Conservation (phyloP, 169 alveolate species). For the Neospora caninum region DNA sequence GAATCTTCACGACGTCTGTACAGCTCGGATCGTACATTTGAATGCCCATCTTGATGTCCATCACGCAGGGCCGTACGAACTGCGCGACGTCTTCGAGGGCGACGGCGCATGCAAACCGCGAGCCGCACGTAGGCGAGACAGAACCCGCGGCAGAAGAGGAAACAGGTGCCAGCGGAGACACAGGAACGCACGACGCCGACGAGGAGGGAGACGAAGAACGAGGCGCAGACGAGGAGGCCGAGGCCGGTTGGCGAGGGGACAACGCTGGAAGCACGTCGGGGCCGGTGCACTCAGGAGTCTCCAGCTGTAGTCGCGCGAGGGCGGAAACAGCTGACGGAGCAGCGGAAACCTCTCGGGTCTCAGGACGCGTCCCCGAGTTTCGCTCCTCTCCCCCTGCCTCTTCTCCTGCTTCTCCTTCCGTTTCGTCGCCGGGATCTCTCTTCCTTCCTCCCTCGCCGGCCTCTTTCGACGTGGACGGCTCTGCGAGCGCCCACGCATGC, state of each 20-base stretch:
- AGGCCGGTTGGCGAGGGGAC: too few relatives aligned
- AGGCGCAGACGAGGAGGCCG: too few relatives aligned
- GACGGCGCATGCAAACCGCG: conserved; percentile 20
- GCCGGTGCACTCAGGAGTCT: too few relatives aligned
- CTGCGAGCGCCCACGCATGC: neutral
- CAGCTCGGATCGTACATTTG: conserved; percentile 26
- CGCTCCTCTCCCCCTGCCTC: too few relatives aligned
- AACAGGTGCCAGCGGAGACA: neutral
- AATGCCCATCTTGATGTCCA: conserved; percentile 47
- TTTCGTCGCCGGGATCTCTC: too few relatives aligned
- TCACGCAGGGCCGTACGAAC: conserved; percentile 17
- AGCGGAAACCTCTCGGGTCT: too few relatives aligned
- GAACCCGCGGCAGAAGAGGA: neutral
- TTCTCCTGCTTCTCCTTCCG: too few relatives aligned
- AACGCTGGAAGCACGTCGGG: too few relatives aligned
- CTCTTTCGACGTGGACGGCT: neutral
- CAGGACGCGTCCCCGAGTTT: too few relatives aligned
- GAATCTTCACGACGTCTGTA: neutral
- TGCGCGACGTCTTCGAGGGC: conserved; percentile 21
- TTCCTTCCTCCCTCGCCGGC: neutral
- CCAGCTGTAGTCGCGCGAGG: too few relatives aligned
- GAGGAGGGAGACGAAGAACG: too few relatives aligned
- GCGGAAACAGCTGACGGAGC: neutral
- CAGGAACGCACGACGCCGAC: too few relatives aligned
- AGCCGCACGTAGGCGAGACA: neutral